Base-by-base conservation (phyloP, 345 rosid genomes). In the Diplotaxis tenuifolia region DNA sequence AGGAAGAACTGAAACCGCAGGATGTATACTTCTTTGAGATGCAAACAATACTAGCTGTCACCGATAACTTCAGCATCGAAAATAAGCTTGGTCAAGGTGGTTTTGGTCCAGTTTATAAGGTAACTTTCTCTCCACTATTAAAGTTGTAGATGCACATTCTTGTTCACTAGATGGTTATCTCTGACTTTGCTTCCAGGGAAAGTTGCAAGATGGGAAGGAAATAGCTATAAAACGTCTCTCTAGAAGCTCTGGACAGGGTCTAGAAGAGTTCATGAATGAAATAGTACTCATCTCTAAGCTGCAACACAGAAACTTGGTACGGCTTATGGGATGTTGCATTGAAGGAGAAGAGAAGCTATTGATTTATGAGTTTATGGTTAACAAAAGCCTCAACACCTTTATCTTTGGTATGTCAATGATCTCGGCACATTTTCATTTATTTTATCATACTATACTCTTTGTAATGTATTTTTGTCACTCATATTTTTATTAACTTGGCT, bases 41-140 rank as follows among this genome's bases (percentile, higher is more conserved):
- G 9, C 63, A 71, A 71, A 77, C 77, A 12, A 78, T 78, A 60
- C 40, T 54, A 36, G 12, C 59, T 10, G 55, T 68, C 65, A 78
- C 81, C 3, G 56, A 78, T 67, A 72, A 78, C 73, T 78, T 78
- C 68, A 72, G 81, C 68, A 2, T 0, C 0, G 63, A 47, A 16
- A 78, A 78, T 60, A 78, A 78, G 71, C 81, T 72, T 53, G 81
- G 81, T 61, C 73, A 78, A 55, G 78, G 81, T 58, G 81, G 81
- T 20, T 77, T 77, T 2, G 80, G 80, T 34, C 80, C 80, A 20
- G 80, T 77, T 36, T 77, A 77, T 59, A 78, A 72, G 65, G 81
- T 72, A 20, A 32, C 14, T 42, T 21, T 36, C 10, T 29, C 32
- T 62, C 1, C 58, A 42, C 12, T 31, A 20, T 27, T 38, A 27